A percentile compares a stretch with the other conserved stretches of the same genome.
Evolutionary conservation across 441 rosid genomes (phyloP).

Genomic region (Eugenia klotzschiana): DNA sequence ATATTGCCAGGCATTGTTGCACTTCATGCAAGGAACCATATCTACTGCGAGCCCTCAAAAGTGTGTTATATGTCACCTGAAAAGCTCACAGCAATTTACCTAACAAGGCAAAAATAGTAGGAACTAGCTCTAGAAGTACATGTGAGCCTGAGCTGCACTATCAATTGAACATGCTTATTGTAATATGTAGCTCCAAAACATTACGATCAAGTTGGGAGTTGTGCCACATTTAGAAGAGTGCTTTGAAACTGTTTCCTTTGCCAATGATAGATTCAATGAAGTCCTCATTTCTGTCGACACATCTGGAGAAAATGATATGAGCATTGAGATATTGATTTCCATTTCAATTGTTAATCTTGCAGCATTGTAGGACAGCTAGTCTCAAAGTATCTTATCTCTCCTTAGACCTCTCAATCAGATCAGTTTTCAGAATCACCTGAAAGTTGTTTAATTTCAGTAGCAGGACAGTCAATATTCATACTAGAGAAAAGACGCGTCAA

Average conservation of each 20-base stretch:
- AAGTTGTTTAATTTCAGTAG: neutral
- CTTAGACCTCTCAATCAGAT: neutral
- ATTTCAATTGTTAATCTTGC: neutral
- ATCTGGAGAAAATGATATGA: neutral
- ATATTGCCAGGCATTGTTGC: slow-evolving; percentile 74
- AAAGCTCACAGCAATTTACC: slow-evolving; percentile 1
- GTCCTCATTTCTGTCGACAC: neutral
- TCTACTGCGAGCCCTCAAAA: slow-evolving; percentile 63
- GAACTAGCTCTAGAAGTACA: neutral
- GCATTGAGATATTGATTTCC: neutral
- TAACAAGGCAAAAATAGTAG: neutral
- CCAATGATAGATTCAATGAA: neutral
- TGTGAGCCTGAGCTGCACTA: neutral
- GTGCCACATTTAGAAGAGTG: neutral
- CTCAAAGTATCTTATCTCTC: neutral
- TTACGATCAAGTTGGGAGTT: neutral
- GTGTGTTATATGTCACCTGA: slow-evolving; percentile 86
- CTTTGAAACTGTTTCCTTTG: neutral
- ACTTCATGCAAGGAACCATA: slow-evolving; percentile 80
- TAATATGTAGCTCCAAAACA: neutral
- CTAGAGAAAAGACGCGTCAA: neutral
- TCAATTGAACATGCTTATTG: neutral
- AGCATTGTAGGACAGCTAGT: neutral
- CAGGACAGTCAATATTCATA: neutral
- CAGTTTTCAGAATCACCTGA: neutral